Conservation (phyloP, 2,329 filamentous ascomycete species). For the Shiraia sp. region DNA sequence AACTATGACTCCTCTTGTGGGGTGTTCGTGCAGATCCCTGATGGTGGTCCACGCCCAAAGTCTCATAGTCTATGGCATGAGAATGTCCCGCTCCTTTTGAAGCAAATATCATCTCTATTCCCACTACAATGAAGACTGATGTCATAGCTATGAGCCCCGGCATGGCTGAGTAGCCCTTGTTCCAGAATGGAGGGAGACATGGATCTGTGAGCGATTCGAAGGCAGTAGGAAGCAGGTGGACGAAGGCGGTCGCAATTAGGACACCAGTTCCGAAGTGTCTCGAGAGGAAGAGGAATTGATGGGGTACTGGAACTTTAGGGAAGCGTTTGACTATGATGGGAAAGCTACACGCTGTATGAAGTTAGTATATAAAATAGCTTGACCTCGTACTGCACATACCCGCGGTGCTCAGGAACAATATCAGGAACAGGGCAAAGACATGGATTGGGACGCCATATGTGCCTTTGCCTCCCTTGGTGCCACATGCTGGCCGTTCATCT, state of each 20-base stretch:
- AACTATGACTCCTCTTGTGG: constrained; percentile 40
- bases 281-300: constrained; percentile 46
- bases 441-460: constrained; percentile 61
- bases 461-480: constrained; percentile 51
- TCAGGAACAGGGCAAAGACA: constrained; percentile 61
- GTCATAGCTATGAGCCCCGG: constrained; percentile 46
- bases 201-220: constrained; percentile 46
- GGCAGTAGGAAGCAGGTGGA: constrained; percentile 47
- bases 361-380: too few relatives aligned
- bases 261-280: constrained; percentile 48
- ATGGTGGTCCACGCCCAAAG: constrained; percentile 32
- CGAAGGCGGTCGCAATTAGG: constrained; percentile 47
- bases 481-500: constrained; percentile 53
- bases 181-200: constrained; percentile 47
- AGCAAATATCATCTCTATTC: constrained; percentile 87
- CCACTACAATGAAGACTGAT: constrained; percentile 66
- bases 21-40: constrained; percentile 17
- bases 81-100: constrained; percentile 66
- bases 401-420: constrained; percentile 59
- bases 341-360: constrained; percentile 43
- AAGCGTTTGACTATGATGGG: constrained; percentile 47
- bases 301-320: constrained; percentile 42
- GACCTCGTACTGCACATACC: constrained; percentile 50
- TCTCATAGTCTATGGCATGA: constrained; percentile 59
- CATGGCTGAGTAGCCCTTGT: constrained; percentile 45